Conservation (phyloP, 2,329 filamentous ascomycete genomes). For the Hypoxylon sp. region DNA sequence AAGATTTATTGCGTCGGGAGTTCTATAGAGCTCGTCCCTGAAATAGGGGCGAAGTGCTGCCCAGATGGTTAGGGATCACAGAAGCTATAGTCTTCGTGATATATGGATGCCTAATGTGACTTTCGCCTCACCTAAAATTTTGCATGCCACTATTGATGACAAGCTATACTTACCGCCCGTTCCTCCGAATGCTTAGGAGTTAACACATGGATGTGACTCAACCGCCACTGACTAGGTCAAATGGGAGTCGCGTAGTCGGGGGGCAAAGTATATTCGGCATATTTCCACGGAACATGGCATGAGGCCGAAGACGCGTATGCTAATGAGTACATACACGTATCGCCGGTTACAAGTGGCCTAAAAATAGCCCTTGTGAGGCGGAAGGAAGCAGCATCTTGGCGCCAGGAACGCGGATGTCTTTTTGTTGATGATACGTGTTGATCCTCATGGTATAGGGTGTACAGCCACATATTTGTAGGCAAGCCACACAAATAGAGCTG, state of each 20-base stretch:
- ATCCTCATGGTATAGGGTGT: slow-evolving; percentile 4
- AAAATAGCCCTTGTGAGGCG: slow-evolving; percentile 10
- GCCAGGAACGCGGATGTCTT: background rate
- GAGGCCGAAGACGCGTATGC: slow-evolving; percentile 15
- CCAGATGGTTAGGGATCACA: background rate
- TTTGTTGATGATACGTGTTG: slow-evolving; percentile 13
- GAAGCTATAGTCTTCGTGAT: background rate
- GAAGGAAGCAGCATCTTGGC: slow-evolving; percentile 7
- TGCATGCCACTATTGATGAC: background rate
- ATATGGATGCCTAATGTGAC: background rate
- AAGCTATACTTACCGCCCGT: background rate
- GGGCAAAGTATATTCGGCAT: slow-evolving; percentile 25
- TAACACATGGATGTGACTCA: slow-evolving; percentile 1
- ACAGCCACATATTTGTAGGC: slow-evolving; percentile 22
- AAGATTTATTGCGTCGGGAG: background rate
- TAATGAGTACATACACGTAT: background rate
- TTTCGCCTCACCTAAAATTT: background rate
- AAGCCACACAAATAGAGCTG: slow-evolving; percentile 7
- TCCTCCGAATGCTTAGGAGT: background rate
- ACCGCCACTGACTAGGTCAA: background rate
- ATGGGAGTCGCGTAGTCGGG: slow-evolving; percentile 10
- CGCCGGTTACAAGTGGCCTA: background rate
- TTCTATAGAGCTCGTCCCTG: background rate
- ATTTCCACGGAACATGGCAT: slow-evolving; percentile 1
- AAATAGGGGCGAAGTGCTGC: background rate